These are phyloP conservation scores for Erythrobasidium hasegawianum DNA, from an alignment of 1,284 basidiomycete species.

Conservation along the genomic window DNA sequence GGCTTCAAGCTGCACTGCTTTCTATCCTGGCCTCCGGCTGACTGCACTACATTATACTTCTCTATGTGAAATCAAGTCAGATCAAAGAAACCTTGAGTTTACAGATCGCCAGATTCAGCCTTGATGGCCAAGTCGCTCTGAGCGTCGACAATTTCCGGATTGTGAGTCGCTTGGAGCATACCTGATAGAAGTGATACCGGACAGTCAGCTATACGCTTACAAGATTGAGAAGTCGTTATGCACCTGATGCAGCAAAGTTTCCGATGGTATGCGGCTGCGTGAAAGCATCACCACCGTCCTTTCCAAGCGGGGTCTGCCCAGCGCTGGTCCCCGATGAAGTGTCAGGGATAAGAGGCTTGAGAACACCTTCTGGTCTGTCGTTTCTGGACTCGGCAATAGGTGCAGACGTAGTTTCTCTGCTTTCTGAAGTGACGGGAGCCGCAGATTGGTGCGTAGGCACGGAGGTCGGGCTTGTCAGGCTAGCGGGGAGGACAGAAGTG, in stretches of 20 bases:
- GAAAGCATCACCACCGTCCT: constrained; percentile 7
- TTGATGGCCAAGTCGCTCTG: constrained; percentile 21
- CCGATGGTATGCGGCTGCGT: constrained; percentile 21
- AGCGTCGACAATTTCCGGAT: constrained; percentile 22
- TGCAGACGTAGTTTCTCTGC: constrained; percentile 9
- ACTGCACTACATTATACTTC: no score
- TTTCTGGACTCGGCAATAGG: constrained; percentile 1
- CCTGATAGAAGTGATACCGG: no score
- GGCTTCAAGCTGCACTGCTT: no score
- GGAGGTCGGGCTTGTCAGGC: neutral
- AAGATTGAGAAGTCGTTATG: no score
- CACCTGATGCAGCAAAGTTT: constrained; percentile 27
- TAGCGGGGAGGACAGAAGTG: constrained; percentile 7
- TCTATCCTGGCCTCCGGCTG: no score
- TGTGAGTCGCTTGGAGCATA: constrained; percentile 22
- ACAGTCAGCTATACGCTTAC: no score
- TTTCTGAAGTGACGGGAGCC: neutral
- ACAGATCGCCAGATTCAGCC: constrained; percentile 24
- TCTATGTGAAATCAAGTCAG: no score
- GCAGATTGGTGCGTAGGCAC: neutral
- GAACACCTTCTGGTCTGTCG: constrained; percentile 5
- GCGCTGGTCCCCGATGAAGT: neutral
- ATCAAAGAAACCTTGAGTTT: neutral
- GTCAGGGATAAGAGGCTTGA: constrained; percentile 1
- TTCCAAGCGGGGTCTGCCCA: neutral